A percentile compares a stretch with the other conserved stretches of the same genome.
Conservation (phyloP, 352 stramenopile genomes). For the Globisporangium carolinianum region DNA sequence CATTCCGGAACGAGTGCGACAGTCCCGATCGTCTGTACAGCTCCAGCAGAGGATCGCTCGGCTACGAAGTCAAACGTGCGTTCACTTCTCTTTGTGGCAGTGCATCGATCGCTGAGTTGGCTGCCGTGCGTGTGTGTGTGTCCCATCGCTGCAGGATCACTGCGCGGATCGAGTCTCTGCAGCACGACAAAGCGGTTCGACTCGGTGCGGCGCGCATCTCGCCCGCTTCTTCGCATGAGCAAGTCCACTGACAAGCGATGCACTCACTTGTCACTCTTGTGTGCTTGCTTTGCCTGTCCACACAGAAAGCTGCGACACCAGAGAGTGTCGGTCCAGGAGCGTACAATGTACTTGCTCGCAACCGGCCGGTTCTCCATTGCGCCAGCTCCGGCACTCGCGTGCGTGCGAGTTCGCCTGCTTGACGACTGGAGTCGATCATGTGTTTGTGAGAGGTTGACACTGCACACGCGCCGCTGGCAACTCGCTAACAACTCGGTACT, state of each 20-base stretch:
- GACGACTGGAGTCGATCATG: no score
- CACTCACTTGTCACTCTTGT: background rate
- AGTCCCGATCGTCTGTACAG: slow-evolving; percentile 68
- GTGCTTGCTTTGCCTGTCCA: background rate
- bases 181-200: slow-evolving; percentile 58
- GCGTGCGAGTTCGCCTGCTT: background rate
- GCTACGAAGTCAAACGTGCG: slow-evolving; percentile 58
- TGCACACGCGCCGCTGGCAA: no score
- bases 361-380: slow-evolving; percentile 6
- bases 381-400: slow-evolving; percentile 3
- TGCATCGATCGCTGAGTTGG: background rate
- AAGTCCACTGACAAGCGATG: background rate
- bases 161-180: slow-evolving; percentile 62
- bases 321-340: slow-evolving; percentile 49
- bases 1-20: slow-evolving; percentile 53
- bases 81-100: background rate
- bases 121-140: background rate
- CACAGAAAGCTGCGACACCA: slow-evolving; percentile 37
- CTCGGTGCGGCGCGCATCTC: slow-evolving; percentile 11
- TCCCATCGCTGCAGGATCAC: slow-evolving; percentile 24
- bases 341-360: slow-evolving; percentile 30
- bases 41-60: slow-evolving; percentile 41
- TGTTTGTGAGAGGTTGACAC: no score
- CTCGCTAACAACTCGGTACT: background rate
- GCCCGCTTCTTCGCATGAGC: no score